Percentiles rank a stretch among this genome's conserved stretches.
phyloP scores from a whole-genome alignment of 257 asterid genomes.

The Echium plantagineum region DNA sequence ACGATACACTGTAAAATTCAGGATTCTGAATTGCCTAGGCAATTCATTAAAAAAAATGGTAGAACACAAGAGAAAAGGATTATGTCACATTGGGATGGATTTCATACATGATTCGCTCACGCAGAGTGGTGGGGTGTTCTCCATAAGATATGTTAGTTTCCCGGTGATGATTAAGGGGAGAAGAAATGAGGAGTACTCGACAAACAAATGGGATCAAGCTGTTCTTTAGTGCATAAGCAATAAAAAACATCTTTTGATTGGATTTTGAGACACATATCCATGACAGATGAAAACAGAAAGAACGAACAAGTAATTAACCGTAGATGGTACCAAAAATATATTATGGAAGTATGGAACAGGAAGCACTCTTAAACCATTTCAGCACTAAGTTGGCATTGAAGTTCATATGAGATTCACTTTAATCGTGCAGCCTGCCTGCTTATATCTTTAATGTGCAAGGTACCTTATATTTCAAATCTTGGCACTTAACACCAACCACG shows the following conservation, averaged over 20 bases:
- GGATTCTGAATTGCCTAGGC: no score
- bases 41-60: no score
- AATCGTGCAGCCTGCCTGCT: neutral
- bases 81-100: no score
- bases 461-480: slow-evolving; percentile 87
- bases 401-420: neutral
- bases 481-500: slow-evolving; percentile 82
- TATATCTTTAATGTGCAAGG: neutral
- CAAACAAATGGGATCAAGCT: no score
- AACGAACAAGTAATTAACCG: neutral
- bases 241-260: no score
- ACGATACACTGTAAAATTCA: no score
- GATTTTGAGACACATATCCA: no score
- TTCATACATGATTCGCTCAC: no score
- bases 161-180: neutral
- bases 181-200: neutral
- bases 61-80: no score
- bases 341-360: neutral
- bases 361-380: neutral
- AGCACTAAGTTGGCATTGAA: neutral
- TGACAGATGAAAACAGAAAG: neutral
- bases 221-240: no score
- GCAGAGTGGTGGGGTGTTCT: no score
- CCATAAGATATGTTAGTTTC: no score
- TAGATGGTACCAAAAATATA: neutral